phyloP scores from a whole-genome alignment of 345 rosid species.

The Sapria himalayana region DNA sequence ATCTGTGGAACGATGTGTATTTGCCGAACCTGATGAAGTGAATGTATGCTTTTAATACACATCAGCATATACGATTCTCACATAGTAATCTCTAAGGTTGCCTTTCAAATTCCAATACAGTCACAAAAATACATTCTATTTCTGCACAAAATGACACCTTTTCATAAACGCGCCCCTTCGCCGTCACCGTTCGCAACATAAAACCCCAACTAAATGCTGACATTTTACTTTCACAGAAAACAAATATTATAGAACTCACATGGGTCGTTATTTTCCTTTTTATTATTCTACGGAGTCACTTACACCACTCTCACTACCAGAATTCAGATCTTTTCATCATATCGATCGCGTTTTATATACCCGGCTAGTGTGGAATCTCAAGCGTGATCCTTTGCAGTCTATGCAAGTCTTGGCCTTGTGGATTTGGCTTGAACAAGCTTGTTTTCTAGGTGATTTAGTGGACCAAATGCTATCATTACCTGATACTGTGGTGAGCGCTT shows the following conservation, averaged over 20 bases:
- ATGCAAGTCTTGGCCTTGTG: conserved; percentile 33
- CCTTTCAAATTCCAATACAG: conserved; percentile 4
- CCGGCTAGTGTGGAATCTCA: conserved; percentile 20
- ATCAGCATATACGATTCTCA: too few relatives aligned
- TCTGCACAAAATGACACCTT: conserved; percentile 9
- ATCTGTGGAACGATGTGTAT: too few relatives aligned
- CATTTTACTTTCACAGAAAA: background rate
- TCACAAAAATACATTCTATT: conserved; percentile 6
- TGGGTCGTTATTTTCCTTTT: conserved; percentile 2
- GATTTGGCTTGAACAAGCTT: conserved; percentile 33
- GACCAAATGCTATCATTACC: conserved; percentile 11
- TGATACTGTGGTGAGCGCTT: conserved; percentile 10
- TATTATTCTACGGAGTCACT: background rate
- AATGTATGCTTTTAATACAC: too few relatives aligned
- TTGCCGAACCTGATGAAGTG: too few relatives aligned
- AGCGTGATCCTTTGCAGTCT: conserved; percentile 25
- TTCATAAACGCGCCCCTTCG: conserved; percentile 1
- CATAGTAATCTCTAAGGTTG: too few relatives aligned
- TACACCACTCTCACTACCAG: conserved; percentile 12
- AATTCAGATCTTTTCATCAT: conserved; percentile 32
- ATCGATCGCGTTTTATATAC: conserved; percentile 28
- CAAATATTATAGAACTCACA: background rate
- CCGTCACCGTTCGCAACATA: background rate
- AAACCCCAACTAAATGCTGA: background rate
- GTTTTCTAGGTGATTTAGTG: conserved; percentile 11